Percentiles rank a stretch among this genome's conserved stretches.
Evolutionary conservation across 2,329 filamentous ascomycete genomes (phyloP).

Genomic region (Coniochaeta hoffmannii): DNA sequence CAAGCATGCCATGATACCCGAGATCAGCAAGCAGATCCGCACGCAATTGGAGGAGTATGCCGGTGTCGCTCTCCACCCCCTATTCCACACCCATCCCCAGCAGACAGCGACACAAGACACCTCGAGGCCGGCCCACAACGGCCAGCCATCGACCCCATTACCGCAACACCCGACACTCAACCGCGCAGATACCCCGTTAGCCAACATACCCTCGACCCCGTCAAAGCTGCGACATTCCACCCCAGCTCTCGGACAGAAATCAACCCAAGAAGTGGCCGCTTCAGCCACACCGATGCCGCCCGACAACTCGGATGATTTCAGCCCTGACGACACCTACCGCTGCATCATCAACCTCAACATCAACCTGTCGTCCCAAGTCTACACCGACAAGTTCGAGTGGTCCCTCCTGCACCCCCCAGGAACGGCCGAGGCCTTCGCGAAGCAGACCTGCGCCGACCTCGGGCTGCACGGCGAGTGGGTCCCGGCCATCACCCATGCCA

Average conservation of each 20-base stretch:
- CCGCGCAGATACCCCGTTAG: constrained; percentile 50
- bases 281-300: constrained; percentile 57
- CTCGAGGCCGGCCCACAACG: constrained; percentile 17
- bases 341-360: constrained; percentile 89
- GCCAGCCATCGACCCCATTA: constrained; percentile 16
- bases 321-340: constrained; percentile 89
- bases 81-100: constrained; percentile 63
- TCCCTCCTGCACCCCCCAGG: constrained; percentile 87
- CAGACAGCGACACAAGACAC: constrained; percentile 22
- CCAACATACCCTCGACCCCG: constrained; percentile 42
- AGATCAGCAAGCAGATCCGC: constrained; percentile 90
- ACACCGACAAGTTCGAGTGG: constrained; percentile 98
- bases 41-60: constrained; percentile 95
- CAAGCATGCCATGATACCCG: constrained; percentile 57
- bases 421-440: constrained; percentile 86
- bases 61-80: constrained; percentile 83
- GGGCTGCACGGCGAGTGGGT: constrained; percentile 90
- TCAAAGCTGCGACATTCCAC: constrained; percentile 10
- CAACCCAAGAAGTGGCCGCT: constrained; percentile 52
- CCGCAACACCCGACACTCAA: constrained; percentile 23
- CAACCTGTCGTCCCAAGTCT: constrained; percentile 83
- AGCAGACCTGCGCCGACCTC: constrained; percentile 85
- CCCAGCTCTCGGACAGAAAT: constrained; percentile 9
- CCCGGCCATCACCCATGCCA: constrained; percentile 87
- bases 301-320: constrained; percentile 67